Base-by-base conservation (phyloP, 805 yeast species). In the Lipomyces yamanashiensis region DNA sequence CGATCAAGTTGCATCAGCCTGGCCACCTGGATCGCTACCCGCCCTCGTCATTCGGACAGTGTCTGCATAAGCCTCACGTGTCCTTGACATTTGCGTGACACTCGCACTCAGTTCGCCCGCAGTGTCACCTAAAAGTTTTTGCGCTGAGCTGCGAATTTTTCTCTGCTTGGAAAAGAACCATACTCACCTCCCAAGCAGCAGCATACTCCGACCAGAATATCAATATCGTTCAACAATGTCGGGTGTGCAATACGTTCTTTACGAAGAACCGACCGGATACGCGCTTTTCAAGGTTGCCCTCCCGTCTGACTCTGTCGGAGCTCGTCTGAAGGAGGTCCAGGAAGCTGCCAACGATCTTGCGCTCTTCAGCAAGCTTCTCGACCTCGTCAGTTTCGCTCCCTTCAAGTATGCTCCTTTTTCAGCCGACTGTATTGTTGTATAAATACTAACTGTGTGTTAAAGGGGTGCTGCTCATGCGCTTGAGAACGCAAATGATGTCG, bases 211-310 rank as follows among this genome's bases (percentile, higher is more conserved):
- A 21, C 36, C 50, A 47, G 9, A 48, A 4, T 10, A 12, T 48
- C 7, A 21, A 37, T 13, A 23, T n/a, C 15, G n/a, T 13, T 19
- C 13, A 37, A 17, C 36, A 37, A 54, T 54, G 58, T 54, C 58
- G 28, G 44, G 44, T 37, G 57, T 40, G 36, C 97, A 95, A 80
- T 95, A 86, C 81, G 86, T 95, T 77, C 87, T 95, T 74, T 93
- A 89, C 78, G 99, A 95, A 83, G 98, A 95, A 83, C 97, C 99
- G 66, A 92, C 98, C 59, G 99, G 99, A 71, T 95, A 93, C 78
- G 98, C 96, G 71, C 83, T 95, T 75, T 95, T 93, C 86, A 90
- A 93, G 79, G 98, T 95, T 67, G 85, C 87, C 72, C 82, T 91
- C 70, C 96, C 92, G 80, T 97, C 93, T 76, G 99, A 95, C 80